Evolutionary conservation across 805 yeast species (phyloP).

Genomic region (Saccharomycodes ludwigii): DNA sequence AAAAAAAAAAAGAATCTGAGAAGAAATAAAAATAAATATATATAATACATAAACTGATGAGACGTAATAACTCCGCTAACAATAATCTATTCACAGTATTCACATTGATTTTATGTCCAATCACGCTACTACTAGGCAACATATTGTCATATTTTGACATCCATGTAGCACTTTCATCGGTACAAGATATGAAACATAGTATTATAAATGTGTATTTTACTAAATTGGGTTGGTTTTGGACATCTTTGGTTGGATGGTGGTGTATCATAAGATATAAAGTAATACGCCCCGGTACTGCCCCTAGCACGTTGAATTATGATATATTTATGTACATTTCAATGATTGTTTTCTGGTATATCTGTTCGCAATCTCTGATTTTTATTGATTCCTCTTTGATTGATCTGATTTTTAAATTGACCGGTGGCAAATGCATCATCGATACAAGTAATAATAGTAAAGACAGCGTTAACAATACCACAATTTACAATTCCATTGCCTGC

Average conservation of each 20-base stretch:
- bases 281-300: no score
- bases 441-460: neutral
- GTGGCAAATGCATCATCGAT: conserved; percentile 53
- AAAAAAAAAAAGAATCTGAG: no score
- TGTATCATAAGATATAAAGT: conserved; percentile 12
- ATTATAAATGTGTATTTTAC: conserved; percentile 67
- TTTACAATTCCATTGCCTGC: conserved; percentile 22
- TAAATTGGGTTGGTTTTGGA: conserved; percentile 92
- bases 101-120: conserved; percentile 25
- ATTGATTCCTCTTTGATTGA: conserved; percentile 82
- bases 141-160: conserved; percentile 31
- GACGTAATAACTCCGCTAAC: no score
- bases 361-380: conserved; percentile 70
- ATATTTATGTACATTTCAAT: no score
- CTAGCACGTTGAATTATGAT: no score
- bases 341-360: conserved; percentile 74
- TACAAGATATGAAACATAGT: conserved; percentile 23
- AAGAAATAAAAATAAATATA: no score
- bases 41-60: no score
- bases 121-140: conserved; percentile 40
- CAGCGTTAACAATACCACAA: neutral
- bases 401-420: conserved; percentile 61
- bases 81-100: no score
- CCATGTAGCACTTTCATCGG: conserved; percentile 5
- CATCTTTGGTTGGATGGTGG: conserved; percentile 31